Evolutionary conservation across 192 early-diverging fungal genomes (phyloP), one percentile per base, ranked within the genome.

Genomic region (Backusella sp.): DNA sequence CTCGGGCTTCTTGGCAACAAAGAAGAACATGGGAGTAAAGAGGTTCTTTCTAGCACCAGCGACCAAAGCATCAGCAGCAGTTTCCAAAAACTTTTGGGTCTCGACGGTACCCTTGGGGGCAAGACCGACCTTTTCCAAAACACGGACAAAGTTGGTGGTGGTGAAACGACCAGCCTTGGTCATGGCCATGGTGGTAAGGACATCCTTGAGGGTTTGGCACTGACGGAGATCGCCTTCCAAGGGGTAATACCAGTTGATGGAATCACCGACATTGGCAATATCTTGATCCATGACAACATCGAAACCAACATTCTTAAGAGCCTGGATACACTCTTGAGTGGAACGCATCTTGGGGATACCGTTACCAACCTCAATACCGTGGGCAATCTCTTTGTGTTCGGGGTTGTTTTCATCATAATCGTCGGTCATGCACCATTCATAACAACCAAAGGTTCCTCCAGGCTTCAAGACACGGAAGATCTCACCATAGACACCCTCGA

Each of bases 21-120:
- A 90, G 73, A 94, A 91, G 86, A 92, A 98, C 97, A 98, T 98
- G 75, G 97, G 97, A 12, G 97, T 98, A 76, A 98, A 97, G 66
- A 98, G 83, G 67, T 92, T 87, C 76, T 89, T 75, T 78, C 88
- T 86, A 23, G 90, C 97, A 71, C 95, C 94, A 44, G 85, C 88
- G 36, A 95, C 90, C n/a, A 97, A 86, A 77, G 89, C 84, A 82
- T 96, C 93, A 9, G 94, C 92, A 32, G 91, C 97, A 2, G 88
- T 90, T 71, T 92, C 88, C 75, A 98, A 87, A 53, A 98, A 85
- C 26, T 88, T 84, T 73, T 95, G 94, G 32, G 95, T 92, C 86
- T 96, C 89, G 65, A 88, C 87, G 70, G 95, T 93, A 71, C 97
- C 97, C n/a, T 87, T 77, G 12, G 97, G 96, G 4, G 93, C 93